Evolutionary conservation across 1,139 yeast species (phyloP).

Genomic region (Torulaspora globosa): DNA sequence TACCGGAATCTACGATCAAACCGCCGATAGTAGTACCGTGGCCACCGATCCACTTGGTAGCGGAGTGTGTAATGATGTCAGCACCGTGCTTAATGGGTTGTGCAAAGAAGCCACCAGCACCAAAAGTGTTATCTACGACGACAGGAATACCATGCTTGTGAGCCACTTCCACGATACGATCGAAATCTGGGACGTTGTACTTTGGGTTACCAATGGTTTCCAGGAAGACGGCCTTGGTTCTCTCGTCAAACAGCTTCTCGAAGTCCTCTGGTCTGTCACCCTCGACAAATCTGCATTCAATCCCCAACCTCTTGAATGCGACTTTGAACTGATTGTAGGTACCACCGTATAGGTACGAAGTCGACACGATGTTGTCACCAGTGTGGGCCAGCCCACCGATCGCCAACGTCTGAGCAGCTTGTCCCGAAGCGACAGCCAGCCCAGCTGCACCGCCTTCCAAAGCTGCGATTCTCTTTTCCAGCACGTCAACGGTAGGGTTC

Average conservation of each 20-base stretch:
- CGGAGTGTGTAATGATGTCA: conserved; percentile 80
- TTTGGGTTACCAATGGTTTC: conserved; percentile 95
- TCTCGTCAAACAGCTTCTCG: conserved; percentile 68
- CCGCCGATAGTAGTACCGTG: conserved; percentile 97
- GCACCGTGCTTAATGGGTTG: conserved; percentile 88
- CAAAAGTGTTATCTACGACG: conserved; percentile 95
- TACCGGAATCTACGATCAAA: conserved; percentile 82
- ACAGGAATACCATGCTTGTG: conserved; percentile 87
- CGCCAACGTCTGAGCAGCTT: conserved; percentile 89
- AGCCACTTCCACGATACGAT: conserved; percentile 67
- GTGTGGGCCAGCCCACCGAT: conserved; percentile 76
- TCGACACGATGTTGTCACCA: conserved; percentile 86
- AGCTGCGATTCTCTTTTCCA: conserved; percentile 89
- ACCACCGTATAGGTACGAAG: conserved; percentile 92
- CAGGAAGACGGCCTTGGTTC: conserved; percentile 83
- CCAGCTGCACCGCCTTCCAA: conserved; percentile 92
- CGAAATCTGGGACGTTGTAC: conserved; percentile 89
- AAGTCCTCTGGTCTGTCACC: conserved; percentile 73
- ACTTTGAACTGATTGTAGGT: conserved; percentile 94
- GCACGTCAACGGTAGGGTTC: conserved; percentile 90
- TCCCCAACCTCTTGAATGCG: conserved; percentile 81
- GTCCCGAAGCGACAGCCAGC: conserved; percentile 88
- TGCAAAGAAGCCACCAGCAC: conserved; percentile 90
- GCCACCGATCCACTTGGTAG: conserved; percentile 98
- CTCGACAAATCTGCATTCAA: conserved; percentile 75